A percentile compares a stretch with the other conserved stretches of the same genome.
These are phyloP conservation scores for Sanguinoderma infundibulare DNA, from an alignment of 1,284 basidiomycete genomes.

Conservation along the genomic window DNA sequence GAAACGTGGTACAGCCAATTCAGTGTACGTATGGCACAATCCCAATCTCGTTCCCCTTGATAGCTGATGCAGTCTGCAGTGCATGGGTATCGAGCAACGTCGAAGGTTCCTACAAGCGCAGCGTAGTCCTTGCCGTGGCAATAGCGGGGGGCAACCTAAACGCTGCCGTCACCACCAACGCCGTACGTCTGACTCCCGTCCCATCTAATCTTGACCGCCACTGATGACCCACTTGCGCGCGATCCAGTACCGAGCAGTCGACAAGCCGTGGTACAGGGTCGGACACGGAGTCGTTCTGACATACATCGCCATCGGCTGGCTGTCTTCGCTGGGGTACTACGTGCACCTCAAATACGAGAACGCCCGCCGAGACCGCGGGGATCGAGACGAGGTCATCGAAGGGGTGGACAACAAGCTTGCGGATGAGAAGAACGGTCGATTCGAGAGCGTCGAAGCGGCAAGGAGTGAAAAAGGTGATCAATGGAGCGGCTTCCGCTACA, in stretches of 20 bases:
- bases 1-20: constrained; percentile 41
- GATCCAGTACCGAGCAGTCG: constrained; percentile 61
- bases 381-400: constrained; percentile 70
- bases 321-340: constrained; percentile 51
- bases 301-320: constrained; percentile 70
- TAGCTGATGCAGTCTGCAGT: constrained; percentile 25
- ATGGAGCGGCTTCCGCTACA: constrained; percentile 54
- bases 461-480: constrained; percentile 47
- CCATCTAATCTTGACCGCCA: neutral
- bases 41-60: no score
- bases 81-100: constrained; percentile 57
- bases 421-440: constrained; percentile 42
- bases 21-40: constrained; percentile 45
- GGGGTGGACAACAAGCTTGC: constrained; percentile 39
- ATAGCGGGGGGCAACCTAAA: constrained; percentile 74
- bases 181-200: no score
- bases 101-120: constrained; percentile 74
- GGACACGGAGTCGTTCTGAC: constrained; percentile 71
- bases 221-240: neutral
- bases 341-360: constrained; percentile 64
- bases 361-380: constrained; percentile 60
- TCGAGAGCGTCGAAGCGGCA: constrained; percentile 43
- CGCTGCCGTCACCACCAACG: constrained; percentile 72
- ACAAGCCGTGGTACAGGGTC: constrained; percentile 72
- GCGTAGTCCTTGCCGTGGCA: constrained; percentile 72